These are phyloP conservation scores for Wickerhamiella sorbophila DNA, from an alignment of 805 yeast genomes.

Conservation along the genomic window DNA sequence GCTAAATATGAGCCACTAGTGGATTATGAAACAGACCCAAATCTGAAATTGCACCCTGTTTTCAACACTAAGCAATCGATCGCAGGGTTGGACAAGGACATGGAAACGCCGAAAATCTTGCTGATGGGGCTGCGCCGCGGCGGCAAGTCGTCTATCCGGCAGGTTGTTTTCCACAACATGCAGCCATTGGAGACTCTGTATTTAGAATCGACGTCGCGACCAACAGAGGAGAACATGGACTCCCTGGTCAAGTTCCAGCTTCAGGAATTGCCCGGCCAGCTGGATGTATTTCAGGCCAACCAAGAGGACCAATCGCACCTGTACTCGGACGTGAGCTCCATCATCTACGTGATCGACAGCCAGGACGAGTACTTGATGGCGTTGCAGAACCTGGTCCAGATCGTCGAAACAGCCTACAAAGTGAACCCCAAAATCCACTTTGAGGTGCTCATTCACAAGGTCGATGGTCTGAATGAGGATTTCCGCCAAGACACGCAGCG, in stretches of 20 bases:
- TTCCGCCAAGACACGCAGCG: slow-evolving; percentile 88
- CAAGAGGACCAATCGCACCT: slow-evolving; percentile 57
- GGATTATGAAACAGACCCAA: too few species aligned
- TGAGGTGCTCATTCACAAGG: slow-evolving; percentile 88
- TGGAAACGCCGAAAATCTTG: slow-evolving; percentile 28
- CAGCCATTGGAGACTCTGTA: slow-evolving; percentile 88
- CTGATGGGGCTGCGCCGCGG: slow-evolving; percentile 68
- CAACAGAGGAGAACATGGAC: slow-evolving; percentile 69
- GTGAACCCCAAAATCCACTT: slow-evolving; percentile 75
- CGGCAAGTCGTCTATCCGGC: slow-evolving; percentile 90
- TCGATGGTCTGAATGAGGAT: slow-evolving; percentile 90
- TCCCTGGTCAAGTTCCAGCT: slow-evolving; percentile 77
- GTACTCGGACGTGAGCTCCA: slow-evolving; percentile 72
- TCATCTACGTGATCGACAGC: slow-evolving; percentile 87
- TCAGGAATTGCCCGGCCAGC: slow-evolving; percentile 90
- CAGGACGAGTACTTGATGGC: slow-evolving; percentile 94
- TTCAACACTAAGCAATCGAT: too few species aligned
- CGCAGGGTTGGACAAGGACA: too few species aligned
- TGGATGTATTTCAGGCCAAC: slow-evolving; percentile 74
- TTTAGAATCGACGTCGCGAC: slow-evolving; percentile 78
- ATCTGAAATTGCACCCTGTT: too few species aligned
- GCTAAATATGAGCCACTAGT: too few species aligned
- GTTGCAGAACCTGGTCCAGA: slow-evolving; percentile 72
- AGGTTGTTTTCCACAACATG: slow-evolving; percentile 93
- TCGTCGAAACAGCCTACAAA: slow-evolving; percentile 73